Evolutionary conservation across 1,284 basidiomycete genomes (phyloP).

Genomic region (Leccinum ponderosum): DNA sequence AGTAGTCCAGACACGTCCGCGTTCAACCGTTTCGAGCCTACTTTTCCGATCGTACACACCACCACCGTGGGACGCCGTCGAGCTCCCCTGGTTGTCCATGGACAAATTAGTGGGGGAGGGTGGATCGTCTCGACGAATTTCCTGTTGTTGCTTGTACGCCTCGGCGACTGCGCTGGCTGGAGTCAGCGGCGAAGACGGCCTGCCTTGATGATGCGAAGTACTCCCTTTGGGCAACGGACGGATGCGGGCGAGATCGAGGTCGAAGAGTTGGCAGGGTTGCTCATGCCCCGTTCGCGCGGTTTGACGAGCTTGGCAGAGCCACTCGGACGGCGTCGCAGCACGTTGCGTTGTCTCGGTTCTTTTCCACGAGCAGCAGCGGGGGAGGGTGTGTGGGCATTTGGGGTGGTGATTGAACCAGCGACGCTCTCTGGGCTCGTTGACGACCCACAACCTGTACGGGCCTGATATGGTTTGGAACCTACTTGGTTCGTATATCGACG

Average conservation of each 20-base stretch:
- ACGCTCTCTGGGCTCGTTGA: conserved; percentile 14
- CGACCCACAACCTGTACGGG: neutral
- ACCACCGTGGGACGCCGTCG: conserved; percentile 6
- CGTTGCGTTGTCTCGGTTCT: conserved; percentile 41
- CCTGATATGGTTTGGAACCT: conserved; percentile 2
- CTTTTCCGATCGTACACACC: conserved; percentile 13
- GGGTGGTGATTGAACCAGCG: neutral
- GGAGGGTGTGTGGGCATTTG: conserved; percentile 1
- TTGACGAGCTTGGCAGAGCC: conserved; percentile 33
- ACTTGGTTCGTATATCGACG: conserved; percentile 22
- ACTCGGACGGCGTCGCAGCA: conserved; percentile 47
- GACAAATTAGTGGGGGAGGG: conserved; percentile 8
- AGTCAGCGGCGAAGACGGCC: conserved; percentile 38
- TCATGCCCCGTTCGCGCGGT: conserved; percentile 16
- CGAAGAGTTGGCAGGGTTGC: neutral
- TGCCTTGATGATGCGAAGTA: neutral
- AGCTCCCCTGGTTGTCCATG: conserved; percentile 10
- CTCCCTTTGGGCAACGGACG: neutral
- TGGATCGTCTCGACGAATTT: conserved; percentile 28
- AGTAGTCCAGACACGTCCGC: neutral
- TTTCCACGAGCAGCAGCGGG: conserved; percentile 4
- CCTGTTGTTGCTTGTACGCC: conserved; percentile 56
- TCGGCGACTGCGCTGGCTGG: conserved; percentile 58
- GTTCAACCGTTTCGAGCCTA: conserved; percentile 7
- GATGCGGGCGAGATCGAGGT: neutral